Evolutionary conservation across 2,329 filamentous ascomycete genomes (phyloP).

Genomic region (Monilinia fructigena): DNA sequence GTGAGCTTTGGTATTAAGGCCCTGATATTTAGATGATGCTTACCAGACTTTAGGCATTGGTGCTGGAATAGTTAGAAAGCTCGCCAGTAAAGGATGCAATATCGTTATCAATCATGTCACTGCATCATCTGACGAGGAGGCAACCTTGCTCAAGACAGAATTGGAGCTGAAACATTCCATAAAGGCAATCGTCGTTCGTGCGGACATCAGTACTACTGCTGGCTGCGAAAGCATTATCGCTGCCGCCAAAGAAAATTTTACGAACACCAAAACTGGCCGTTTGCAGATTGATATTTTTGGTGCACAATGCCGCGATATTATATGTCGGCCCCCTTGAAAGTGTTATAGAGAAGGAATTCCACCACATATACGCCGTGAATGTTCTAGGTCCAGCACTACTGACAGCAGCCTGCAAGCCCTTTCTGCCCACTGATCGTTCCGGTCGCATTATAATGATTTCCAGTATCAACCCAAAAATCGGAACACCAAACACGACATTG

Average conservation of each 20-base stretch:
- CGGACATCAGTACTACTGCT: slow-evolving; percentile 62
- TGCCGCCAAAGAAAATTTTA: slow-evolving; percentile 44
- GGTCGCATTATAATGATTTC: slow-evolving; percentile 61
- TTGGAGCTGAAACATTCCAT: slow-evolving; percentile 58
- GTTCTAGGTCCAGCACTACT: slow-evolving; percentile 76
- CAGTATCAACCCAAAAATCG: slow-evolving; percentile 54
- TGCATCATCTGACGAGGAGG: slow-evolving; percentile 52
- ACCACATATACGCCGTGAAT: slow-evolving; percentile 71
- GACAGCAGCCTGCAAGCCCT: slow-evolving; percentile 66
- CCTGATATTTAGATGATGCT: slow-evolving; percentile 16
- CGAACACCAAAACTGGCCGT: slow-evolving; percentile 43
- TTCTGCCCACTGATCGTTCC: slow-evolving; percentile 65
- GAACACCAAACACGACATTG: slow-evolving; percentile 55
- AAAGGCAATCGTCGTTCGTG: slow-evolving; percentile 60
- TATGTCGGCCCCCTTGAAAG: slow-evolving; percentile 63
- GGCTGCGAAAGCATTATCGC: slow-evolving; percentile 59
- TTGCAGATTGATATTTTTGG: slow-evolving; percentile 72
- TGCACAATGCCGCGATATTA: slow-evolving; percentile 77
- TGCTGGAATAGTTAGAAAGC: slow-evolving; percentile 56
- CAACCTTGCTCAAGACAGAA: slow-evolving; percentile 51
- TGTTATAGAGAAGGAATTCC: slow-evolving; percentile 63
- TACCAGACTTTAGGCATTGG: slow-evolving; percentile 61
- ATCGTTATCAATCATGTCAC: slow-evolving; percentile 64
- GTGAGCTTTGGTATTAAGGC: slow-evolving; percentile 45
- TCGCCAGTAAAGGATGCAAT: slow-evolving; percentile 62